Percentiles rank a stretch among this genome's conserved stretches.
phyloP scores from a whole-genome alignment of 1,139 yeast species.

The Yamadazyma sp. region DNA sequence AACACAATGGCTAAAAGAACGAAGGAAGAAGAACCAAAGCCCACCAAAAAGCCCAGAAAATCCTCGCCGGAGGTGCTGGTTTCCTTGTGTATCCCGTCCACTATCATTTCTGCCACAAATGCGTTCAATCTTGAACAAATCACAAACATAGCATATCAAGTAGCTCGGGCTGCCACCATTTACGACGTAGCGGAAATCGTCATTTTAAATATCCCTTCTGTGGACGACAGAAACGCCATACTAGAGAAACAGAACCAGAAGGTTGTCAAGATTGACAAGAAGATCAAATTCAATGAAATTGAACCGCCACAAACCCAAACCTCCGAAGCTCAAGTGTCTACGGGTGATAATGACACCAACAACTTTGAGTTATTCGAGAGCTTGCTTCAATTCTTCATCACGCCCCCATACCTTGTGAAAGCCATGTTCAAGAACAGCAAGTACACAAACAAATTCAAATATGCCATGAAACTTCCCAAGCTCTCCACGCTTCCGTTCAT shows the following conservation, averaged over 20 bases:
- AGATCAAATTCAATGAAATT: conserved; percentile 14
- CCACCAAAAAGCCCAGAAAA: conserved; percentile 36
- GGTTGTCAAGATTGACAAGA: conserved; percentile 23
- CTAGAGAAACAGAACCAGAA: conserved; percentile 18
- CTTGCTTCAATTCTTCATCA: conserved; percentile 75
- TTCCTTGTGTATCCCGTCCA: conserved; percentile 67
- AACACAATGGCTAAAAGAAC: conserved; percentile 32
- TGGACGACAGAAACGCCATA: conserved; percentile 17
- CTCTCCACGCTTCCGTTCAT: conserved; percentile 74
- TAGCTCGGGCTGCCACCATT: conserved; percentile 71
- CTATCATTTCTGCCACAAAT: conserved; percentile 49
- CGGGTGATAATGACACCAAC: conserved; percentile 15
- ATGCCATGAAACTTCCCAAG: conserved; percentile 72
- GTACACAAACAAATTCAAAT: conserved; percentile 52
- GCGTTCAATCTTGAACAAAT: conserved; percentile 71
- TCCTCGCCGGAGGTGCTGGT: conserved; percentile 22
- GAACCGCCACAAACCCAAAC: conserved; percentile 7
- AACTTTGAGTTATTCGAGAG: conserved; percentile 63
- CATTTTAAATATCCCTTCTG: conserved; percentile 52
- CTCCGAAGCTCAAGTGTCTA: conserved; percentile 9
- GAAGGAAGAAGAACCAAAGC: conserved; percentile 20
- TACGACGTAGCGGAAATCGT: conserved; percentile 74
- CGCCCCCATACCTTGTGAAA: conserved; percentile 80
- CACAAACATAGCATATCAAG: conserved; percentile 71
- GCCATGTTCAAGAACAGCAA: conserved; percentile 48